Conservation (phyloP, 441 rosid genomes). For the Omphalea diandra region DNA sequence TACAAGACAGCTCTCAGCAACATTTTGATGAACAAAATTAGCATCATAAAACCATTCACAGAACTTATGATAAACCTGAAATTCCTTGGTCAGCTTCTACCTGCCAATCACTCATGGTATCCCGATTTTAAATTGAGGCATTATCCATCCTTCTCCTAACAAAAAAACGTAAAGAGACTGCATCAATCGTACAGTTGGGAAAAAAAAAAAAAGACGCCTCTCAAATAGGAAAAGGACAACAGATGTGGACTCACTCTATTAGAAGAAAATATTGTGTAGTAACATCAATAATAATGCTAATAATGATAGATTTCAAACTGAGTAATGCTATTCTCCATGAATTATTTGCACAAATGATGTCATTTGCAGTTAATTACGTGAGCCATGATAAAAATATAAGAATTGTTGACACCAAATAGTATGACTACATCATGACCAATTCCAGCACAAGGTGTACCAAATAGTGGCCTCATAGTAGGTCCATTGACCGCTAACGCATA, state of each 20-base stretch:
- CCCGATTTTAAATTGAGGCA: conserved; percentile 25
- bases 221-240: neutral
- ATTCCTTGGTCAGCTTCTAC: conserved; percentile 33
- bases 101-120: conserved; percentile 17
- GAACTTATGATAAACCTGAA: conserved; percentile 40
- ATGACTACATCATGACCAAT: no score
- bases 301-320: no score
- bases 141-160: conserved; percentile 55
- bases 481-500: no score
- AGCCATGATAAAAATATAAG: no score
- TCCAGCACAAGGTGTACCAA: no score
- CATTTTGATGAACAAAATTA: conserved; percentile 40
- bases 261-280: neutral
- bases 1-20: conserved; percentile 37
- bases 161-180: conserved; percentile 13
- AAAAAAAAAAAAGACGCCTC: no score
- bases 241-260: neutral
- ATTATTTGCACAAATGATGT: no score
- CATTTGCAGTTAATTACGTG: no score
- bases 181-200: conserved; percentile 3
- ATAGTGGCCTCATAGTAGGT: no score
- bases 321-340: no score
- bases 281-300: neutral
- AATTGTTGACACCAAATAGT: no score
- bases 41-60: conserved; percentile 34